Evolutionary conservation across 331 rosid species (phyloP).

Genomic region (Acacia concinna): DNA sequence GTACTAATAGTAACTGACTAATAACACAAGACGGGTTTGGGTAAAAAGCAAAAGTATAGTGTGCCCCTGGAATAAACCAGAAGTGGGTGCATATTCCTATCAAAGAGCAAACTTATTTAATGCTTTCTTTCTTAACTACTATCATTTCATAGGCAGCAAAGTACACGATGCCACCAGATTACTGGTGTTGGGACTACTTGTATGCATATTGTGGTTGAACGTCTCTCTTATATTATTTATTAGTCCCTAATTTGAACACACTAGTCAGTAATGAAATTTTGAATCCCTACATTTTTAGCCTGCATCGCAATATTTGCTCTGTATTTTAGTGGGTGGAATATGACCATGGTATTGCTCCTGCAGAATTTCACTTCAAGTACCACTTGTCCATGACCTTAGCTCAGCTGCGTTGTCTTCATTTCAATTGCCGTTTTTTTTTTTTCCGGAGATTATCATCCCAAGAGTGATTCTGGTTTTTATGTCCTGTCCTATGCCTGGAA

Average conservation of each 20-base stretch:
- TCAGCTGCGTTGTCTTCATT: neutral
- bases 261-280: neutral
- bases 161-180: neutral
- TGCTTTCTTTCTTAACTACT: neutral
- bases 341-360: slow-evolving; percentile 2
- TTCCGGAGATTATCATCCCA: neutral
- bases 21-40: too few relatives aligned
- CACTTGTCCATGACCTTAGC: neutral
- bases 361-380: neutral
- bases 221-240: neutral
- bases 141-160: neutral
- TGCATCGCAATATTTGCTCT: neutral
- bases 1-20: too few relatives aligned
- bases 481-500: neutral
- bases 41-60: too few relatives aligned
- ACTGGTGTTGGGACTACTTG: neutral
- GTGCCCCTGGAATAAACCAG: too few relatives aligned
- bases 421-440: neutral
- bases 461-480: neutral
- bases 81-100: too few relatives aligned
- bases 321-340: slow-evolving; percentile 4
- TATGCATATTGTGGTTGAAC: neutral
- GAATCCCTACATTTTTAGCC: neutral
- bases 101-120: neutral
- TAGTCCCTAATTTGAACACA: neutral